Evolutionary conservation across 1,139 yeast species (phyloP).

Genomic region (Magnusiomyces tetraspermus): DNA sequence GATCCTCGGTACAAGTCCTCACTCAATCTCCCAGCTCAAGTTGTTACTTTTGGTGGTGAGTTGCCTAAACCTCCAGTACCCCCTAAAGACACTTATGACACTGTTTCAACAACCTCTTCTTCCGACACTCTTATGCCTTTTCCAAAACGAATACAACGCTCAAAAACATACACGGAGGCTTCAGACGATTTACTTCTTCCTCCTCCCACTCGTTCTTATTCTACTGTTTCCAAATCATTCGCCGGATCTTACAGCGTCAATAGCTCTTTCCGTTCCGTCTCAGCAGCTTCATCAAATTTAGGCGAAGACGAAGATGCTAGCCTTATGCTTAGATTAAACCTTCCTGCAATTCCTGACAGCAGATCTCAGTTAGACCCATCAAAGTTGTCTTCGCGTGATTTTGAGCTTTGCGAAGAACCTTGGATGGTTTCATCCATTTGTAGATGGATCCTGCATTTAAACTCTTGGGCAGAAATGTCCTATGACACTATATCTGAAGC

Average conservation of each 20-base stretch:
- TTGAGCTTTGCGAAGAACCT: constrained; percentile 42
- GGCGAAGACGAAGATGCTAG: constrained; percentile 18
- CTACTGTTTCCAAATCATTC: constrained; percentile 11
- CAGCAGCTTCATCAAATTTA: constrained; percentile 17
- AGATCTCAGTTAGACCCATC: constrained; percentile 31
- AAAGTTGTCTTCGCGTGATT: constrained; percentile 36
- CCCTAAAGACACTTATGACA: not conserved
- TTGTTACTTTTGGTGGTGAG: not conserved
- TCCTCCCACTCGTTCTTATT: constrained; percentile 13
- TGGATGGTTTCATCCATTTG: constrained; percentile 40
- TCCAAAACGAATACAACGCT: constrained; percentile 2
- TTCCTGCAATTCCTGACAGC: constrained; percentile 30
- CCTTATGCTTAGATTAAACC: constrained; percentile 25
- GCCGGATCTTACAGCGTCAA: constrained; percentile 9
- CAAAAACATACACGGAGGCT: constrained; percentile 8
- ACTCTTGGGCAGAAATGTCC: constrained; percentile 35
- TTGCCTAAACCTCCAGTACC: not conserved
- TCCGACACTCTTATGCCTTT: not conserved
- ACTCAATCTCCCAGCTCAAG: not conserved
- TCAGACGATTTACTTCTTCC: constrained; percentile 9
- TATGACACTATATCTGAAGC: constrained; percentile 29
- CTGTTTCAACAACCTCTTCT: not conserved
- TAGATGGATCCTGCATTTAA: constrained; percentile 24
- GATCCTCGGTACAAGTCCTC: not conserved
- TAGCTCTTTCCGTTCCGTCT: constrained; percentile 9